Evolutionary conservation across 2,329 filamentous ascomycete species (phyloP).

Genomic region (Didymella glomerata): DNA sequence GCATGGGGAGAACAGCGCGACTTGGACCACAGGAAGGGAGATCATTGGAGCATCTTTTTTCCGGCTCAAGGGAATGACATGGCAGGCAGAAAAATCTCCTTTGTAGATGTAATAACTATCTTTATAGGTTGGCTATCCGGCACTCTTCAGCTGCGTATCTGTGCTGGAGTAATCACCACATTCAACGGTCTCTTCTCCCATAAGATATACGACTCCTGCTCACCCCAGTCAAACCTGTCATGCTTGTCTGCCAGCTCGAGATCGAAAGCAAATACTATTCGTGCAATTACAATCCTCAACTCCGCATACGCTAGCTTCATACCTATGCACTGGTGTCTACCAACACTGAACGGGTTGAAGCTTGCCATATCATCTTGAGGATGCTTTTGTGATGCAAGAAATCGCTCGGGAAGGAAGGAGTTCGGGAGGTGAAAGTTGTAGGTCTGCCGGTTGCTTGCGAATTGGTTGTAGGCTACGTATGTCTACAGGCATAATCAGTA

Average conservation of each 20-base stretch:
- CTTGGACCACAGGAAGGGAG: too few species aligned
- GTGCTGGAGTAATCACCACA: conserved; percentile 2
- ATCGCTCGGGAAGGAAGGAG: conserved; percentile 49
- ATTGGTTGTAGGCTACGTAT: conserved; percentile 44
- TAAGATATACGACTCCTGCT: conserved; percentile 34
- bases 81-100: too few species aligned
- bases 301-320: conserved; percentile 42
- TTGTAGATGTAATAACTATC: too few species aligned
- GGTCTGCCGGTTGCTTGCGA: conserved; percentile 34
- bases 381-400: conserved; percentile 26
- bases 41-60: too few species aligned
- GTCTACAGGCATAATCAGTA: too few species aligned
- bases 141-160: neutral
- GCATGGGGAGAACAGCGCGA: too few species aligned
- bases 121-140: too few species aligned
- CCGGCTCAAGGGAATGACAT: too few species aligned
- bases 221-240: conserved; percentile 33
- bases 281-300: conserved; percentile 51
- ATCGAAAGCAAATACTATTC: conserved; percentile 54
- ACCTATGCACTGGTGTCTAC: conserved; percentile 42
- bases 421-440: conserved; percentile 43
- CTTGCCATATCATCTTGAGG: conserved; percentile 37
- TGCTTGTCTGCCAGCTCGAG: conserved; percentile 20
- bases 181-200: conserved; percentile 34
- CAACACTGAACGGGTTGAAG: conserved; percentile 40